Evolutionary conservation across 805 yeast genomes (phyloP).

Genomic region (Wickerhamomyces rabaulensis): DNA sequence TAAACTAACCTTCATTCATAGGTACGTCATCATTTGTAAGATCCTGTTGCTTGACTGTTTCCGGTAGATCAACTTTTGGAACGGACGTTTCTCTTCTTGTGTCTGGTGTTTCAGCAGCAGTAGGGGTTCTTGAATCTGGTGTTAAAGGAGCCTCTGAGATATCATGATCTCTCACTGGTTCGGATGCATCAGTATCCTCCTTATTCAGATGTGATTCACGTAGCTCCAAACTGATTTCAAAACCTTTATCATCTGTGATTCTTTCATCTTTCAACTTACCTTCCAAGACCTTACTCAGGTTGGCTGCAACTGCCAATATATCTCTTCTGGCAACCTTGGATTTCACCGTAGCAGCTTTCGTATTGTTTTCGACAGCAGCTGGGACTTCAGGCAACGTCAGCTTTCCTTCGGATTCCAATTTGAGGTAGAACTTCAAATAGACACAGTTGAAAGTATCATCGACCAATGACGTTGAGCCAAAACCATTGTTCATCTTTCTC

Average conservation of each 20-base stretch:
- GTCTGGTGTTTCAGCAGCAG: not conserved
- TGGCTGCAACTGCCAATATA: conserved; percentile 31
- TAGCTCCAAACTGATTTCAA: conserved; percentile 8
- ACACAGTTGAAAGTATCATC: conserved; percentile 69
- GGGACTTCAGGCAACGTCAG: not conserved
- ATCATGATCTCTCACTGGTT: not conserved
- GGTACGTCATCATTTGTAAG: not conserved
- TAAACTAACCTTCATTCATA: not conserved
- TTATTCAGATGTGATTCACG: conserved; percentile 1
- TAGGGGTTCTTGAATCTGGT: not conserved
- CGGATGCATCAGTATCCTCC: not conserved
- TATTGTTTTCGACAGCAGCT: not conserved
- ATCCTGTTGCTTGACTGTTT: not conserved
- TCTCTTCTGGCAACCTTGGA: conserved; percentile 45
- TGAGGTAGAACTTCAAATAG: conserved; percentile 44
- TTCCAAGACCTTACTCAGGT: conserved; percentile 16
- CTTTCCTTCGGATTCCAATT: conserved; percentile 2
- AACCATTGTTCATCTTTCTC: conserved; percentile 71
- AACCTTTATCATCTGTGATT: conserved; percentile 10
- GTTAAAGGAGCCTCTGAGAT: not conserved
- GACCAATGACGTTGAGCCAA: conserved; percentile 68
- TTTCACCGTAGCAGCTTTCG: conserved; percentile 24
- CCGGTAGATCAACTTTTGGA: not conserved
- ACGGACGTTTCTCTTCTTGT: not conserved
- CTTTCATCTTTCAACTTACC: conserved; percentile 6